These are phyloP conservation scores for Bocquillonia castaneifolia DNA, from an alignment of 441 rosid genomes.

Conservation along the genomic window DNA sequence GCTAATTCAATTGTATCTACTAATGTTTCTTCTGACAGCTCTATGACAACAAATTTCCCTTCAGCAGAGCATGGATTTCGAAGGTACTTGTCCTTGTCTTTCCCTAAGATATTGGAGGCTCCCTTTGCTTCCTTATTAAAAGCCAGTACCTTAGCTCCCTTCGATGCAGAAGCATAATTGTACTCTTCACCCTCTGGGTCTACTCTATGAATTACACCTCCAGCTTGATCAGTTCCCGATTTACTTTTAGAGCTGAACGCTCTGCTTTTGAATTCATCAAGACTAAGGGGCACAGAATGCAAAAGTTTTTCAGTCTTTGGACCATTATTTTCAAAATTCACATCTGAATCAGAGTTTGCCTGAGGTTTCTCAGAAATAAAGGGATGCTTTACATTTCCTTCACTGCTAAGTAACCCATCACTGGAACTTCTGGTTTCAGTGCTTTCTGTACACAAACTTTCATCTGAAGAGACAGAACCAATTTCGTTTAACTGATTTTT, in stretches of 20 bases:
- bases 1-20: conserved; percentile 75
- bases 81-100: conserved; percentile 88
- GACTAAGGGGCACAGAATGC: conserved; percentile 59
- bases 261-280: conserved; percentile 85
- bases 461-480: conserved; percentile 22
- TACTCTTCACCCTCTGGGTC: conserved; percentile 85
- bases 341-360: conserved; percentile 27
- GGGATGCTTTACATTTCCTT: conserved; percentile 26
- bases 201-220: conserved; percentile 65
- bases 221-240: conserved; percentile 51
- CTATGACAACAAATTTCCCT: conserved; percentile 69
- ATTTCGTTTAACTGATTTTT: conserved; percentile 28
- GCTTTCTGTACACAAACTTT: conserved; percentile 19
- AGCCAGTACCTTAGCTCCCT: conserved; percentile 79
- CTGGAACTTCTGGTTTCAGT: conserved; percentile 24
- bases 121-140: conserved; percentile 93
- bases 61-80: conserved; percentile 92
- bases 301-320: conserved; percentile 43
- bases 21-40: conserved; percentile 94
- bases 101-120: conserved; percentile 61
- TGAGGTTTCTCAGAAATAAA: conserved; percentile 28
- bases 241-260: conserved; percentile 51
- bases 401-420: conserved; percentile 24
- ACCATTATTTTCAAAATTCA: conserved; percentile 31
- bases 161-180: conserved; percentile 82